Evolutionary conservation across 1,284 basidiomycete species (phyloP), one percentile per base, ranked within the genome.

Genomic region (Termitomyces sp.): DNA sequence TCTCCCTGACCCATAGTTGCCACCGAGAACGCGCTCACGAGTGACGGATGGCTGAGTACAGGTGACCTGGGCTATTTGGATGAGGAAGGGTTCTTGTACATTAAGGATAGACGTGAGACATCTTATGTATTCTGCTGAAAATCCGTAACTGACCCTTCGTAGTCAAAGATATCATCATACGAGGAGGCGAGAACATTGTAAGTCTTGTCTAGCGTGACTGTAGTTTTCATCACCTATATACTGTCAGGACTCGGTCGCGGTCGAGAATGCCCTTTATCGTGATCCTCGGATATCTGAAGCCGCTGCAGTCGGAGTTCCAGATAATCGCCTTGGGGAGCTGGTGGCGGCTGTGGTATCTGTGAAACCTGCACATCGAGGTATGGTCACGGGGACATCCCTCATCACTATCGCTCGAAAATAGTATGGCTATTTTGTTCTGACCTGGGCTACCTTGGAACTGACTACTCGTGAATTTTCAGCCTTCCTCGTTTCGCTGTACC

Each of bases 111-210:
- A 58, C 70, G 82, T 77, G 63, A 72, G 72, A 67, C 17, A 53
- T 30, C 44, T 26, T 7, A 30, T 36, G 8, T 44, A 21, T 28
- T 56, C 31, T 45, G 24, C 42, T 36, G 34, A 30, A 36, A 28
- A 28, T 17, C 44, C 56, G 15, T 60, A 42, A 52, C 19, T 47
- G 41, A 31, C 33, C 51, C 41, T 57, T 39, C 50, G 17, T 54
- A 82, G 80, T 80, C 36, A 83, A 84, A 65, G 82, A 83, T 61
- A 73, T 83, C 56, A 86, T 86, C 59, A 83, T 88, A 58, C 78
- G 85, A 47, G 83, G 83, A 8, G 86, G 86, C 40, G 86, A 88
- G 67, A 88, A 88, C 66, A 82, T 83, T 53, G 80, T 79, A 56
- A 62, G 77, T 61, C 13, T 39, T n/a, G 26, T 41, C 1, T 17